Base-by-base conservation (phyloP, 345 rosid genomes). In the Pelargonium nanum region DNA sequence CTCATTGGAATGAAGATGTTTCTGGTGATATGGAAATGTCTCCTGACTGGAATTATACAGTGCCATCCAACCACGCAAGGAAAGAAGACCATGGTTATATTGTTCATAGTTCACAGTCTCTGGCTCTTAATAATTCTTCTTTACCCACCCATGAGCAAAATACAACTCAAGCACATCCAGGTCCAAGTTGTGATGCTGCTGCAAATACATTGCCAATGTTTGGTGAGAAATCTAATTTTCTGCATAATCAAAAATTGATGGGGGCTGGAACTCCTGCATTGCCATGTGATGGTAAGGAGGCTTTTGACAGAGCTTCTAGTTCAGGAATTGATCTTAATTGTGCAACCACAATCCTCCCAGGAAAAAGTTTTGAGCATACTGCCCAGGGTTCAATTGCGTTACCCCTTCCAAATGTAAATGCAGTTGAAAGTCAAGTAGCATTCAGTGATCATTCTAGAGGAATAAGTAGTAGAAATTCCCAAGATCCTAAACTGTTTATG, bases 41-140 rank as follows among this genome's bases (percentile, higher is more conserved):
- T 67, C 98, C 93, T 24, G 93, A 85, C 26, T 92, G 98, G 96
- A 78, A 89, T 58, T 82, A 70, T 59, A 66, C 75, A 55, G 72
- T 72, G 58, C 66, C 60, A 23, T 48, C 82, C 26, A 75, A 71
- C 58, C 77, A 57, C 25, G 57, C 65, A 2, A 40, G 59, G 44
- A 73, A 79, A 53, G 71, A 75, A 30, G 84, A 78, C 66, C 72
- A 4, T 68, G 61, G 58, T 56, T 56, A 66, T 48, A 50, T 51
- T 51, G 59, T 72, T 73, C 70, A 60, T 67, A 74, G 68, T 65
- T 72, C 74, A 0, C 71, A 69, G 24, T 26, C 77, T 61, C 61
- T 57, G 53, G 57, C 50, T 53, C 55, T 50, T 25, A 60, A 56
- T 12, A 75, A 71, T 62, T 44, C 68, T 64, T 62, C 80, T 51